A percentile compares a stretch with the other conserved stretches of the same genome.
These are phyloP conservation scores for Escallonia herrerae DNA, from an alignment of 129 eudicot genomes.

Conservation along the genomic window DNA sequence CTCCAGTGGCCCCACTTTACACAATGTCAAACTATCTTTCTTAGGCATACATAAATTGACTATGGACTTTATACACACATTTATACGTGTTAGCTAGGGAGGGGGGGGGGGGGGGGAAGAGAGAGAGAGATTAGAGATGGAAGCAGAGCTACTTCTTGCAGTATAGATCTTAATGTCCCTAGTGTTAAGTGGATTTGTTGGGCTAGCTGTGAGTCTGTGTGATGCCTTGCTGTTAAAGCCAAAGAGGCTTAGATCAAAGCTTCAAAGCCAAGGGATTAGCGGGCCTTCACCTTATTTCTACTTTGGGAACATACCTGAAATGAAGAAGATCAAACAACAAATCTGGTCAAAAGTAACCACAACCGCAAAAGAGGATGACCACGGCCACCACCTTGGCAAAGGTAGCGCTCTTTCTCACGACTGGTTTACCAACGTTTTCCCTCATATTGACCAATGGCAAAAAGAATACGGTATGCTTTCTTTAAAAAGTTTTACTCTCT, in stretches of 20 bases:
- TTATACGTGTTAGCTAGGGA: no score
- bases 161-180: slow-evolving; percentile 10
- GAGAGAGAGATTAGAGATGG: not conserved
- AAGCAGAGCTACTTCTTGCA: slow-evolving; percentile 1
- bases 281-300: slow-evolving; percentile 40
- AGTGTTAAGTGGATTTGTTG: slow-evolving; percentile 15
- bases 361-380: not conserved
- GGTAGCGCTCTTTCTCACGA: slow-evolving; percentile 20
- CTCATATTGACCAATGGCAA: slow-evolving; percentile 42
- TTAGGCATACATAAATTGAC: no score
- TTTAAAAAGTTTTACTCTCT: no score
- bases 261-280: slow-evolving; percentile 38
- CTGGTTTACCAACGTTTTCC: slow-evolving; percentile 40
- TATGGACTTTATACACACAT: no score
- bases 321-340: slow-evolving; percentile 16
- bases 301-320: slow-evolving; percentile 44
- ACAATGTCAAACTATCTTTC: no score
- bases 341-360: not conserved
- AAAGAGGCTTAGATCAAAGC: slow-evolving; percentile 35
- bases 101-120: no score
- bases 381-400: not conserved
- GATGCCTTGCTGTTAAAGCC: slow-evolving; percentile 23
- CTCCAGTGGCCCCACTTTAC: no score
- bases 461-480: slow-evolving; percentile 34
- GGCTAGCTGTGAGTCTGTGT: slow-evolving; percentile 13